Conservation (phyloP, 2,329 filamentous ascomycete species). For the Colletotrichum cordylinicola region DNA sequence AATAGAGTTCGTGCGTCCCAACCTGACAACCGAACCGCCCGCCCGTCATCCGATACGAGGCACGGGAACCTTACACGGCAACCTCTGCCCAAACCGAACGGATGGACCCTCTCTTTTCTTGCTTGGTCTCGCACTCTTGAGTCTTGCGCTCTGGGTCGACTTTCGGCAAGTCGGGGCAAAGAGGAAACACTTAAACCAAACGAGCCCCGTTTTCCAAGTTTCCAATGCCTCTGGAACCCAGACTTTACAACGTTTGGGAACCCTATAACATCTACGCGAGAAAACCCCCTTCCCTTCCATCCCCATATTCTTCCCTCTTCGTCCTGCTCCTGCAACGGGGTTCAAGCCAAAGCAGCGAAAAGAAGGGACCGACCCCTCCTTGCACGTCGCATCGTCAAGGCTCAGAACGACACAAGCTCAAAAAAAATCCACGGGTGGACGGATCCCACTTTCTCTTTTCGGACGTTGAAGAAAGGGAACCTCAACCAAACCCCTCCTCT, state of each 20-base stretch:
- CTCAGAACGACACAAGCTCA: background rate
- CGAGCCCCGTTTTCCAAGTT: background rate
- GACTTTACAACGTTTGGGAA: background rate
- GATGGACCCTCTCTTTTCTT: background rate
- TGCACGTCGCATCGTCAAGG: background rate
- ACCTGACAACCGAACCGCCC: slow-evolving; percentile 10
- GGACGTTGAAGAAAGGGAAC: background rate
- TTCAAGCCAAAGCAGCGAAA: background rate
- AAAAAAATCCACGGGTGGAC: background rate
- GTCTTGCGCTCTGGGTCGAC: background rate
- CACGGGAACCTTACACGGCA: slow-evolving; percentile 5
- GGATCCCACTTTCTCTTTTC: background rate
- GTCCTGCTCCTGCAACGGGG: background rate
- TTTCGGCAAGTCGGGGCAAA: background rate
- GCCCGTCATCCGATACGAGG: slow-evolving; percentile 16
- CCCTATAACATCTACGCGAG: slow-evolving; percentile 2
- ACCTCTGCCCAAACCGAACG: background rate
- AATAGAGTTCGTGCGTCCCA: slow-evolving; percentile 14
- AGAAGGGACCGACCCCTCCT: background rate
- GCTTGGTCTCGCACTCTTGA: background rate
- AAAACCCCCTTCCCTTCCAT: background rate
- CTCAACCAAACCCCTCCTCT: background rate
- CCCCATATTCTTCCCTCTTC: background rate
- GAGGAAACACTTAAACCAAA: background rate
- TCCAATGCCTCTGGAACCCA: background rate